Evolutionary conservation across 2,329 filamentous ascomycete species (phyloP), one percentile per base, ranked within the genome.

Genomic region (Aspergillus costaricaensis): DNA sequence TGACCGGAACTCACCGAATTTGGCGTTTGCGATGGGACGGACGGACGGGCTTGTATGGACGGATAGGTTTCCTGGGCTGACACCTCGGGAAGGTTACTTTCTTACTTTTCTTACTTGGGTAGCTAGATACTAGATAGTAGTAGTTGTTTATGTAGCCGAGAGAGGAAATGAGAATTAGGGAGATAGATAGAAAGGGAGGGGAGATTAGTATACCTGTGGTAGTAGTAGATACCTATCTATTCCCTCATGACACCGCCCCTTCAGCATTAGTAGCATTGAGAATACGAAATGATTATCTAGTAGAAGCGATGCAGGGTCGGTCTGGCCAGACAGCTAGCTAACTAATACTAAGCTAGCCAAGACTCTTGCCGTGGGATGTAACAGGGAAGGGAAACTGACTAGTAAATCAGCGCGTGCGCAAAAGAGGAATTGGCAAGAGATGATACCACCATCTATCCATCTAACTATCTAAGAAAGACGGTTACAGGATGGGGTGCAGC

Each of bases 401-500:
- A 36, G 12, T 14, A 36, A 36, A 36, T 15, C 32, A 36, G 32
- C 32, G 32, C 32, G 32, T 36, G 32, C 32, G 32, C 32, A 36
- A 12, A 14, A 36, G 32, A 14, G 32, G 32, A 36, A 36, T 15
- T 14, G 32, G 32, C 12, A 36, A 36, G 10, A 36, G 32, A 36
- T 36, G 32, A 36, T 4, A 36, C 32, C 5, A 36, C 5, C 12
- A 14, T 14, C 12, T 36, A 36, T 30, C 27, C 10, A 30, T 10
- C 27, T 30, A 30, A 4, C 27, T 30, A 10, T 1, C 27, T 12
- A 30, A 32, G 5, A 52, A 2, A 5, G 50, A 14, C 23, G 25
- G 19, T 15, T 39, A 39, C 32, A 50, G 43, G 39, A 61, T 36
- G 54, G 61, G 39, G 61, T 60, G 52, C 50, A 55, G 44, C 55